Conservation (phyloP, 306 rosid genomes). For the Fagus crenata region DNA sequence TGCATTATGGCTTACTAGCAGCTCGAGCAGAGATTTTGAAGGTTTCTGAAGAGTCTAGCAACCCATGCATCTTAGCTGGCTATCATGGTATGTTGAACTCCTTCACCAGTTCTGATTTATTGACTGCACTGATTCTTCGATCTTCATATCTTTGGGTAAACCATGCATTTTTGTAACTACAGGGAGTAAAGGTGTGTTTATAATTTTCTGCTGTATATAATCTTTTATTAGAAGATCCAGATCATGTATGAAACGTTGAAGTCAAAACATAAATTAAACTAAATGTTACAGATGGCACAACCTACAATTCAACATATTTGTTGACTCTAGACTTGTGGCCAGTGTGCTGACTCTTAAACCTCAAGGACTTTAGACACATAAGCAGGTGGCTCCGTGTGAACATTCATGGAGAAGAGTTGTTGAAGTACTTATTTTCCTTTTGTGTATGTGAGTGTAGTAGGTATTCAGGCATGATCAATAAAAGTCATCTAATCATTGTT, state of each 20-base stretch:
- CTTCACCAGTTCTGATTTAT: slow-evolving; percentile 10
- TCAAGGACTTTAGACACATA: background rate
- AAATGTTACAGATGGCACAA: background rate
- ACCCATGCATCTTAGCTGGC: slow-evolving; percentile 80
- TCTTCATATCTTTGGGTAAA: slow-evolving; percentile 17
- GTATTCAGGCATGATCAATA: background rate
- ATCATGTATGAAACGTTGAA: background rate
- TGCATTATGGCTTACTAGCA: slow-evolving; percentile 91
- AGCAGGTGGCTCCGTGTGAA: background rate
- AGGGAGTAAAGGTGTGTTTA: background rate
- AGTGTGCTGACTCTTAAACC: background rate
- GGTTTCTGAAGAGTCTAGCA: slow-evolving; percentile 62
- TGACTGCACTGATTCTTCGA: slow-evolving; percentile 17
- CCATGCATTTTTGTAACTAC: slow-evolving; percentile 6
- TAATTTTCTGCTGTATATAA: slow-evolving; percentile 2
- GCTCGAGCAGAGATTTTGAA: slow-evolving; percentile 95
- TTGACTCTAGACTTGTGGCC: background rate
- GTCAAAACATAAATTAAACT: background rate
- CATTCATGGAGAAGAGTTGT: background rate
- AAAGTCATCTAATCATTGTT: background rate
- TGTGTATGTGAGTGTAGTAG: background rate
- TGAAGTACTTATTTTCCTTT: background rate
- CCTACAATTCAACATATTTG: background rate
- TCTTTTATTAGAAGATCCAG: background rate
- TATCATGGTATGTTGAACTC: slow-evolving; percentile 61